Evolutionary conservation across 2,329 filamentous ascomycete species (phyloP), one percentile per base, ranked within the genome.

Genomic region (Penicillium italicum): DNA sequence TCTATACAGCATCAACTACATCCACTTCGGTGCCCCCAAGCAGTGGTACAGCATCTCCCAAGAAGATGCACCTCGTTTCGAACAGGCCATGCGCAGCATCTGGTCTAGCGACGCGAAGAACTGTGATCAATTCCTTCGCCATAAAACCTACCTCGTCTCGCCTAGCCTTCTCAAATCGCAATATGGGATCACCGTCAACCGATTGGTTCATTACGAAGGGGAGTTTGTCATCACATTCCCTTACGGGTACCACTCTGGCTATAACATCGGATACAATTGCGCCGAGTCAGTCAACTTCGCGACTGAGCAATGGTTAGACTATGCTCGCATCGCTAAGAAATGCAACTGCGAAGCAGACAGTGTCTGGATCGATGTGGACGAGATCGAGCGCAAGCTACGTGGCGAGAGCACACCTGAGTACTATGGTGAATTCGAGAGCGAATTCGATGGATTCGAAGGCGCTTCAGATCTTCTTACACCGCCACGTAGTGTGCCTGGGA

Each of bases 31-130:
- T 52, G 94, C 94, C 1, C 94, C 94, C 0, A 99, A 99, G 76
- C 94, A 99, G 73, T 99, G 94, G 94, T 99, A 99, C 77, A 97
- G 92, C 74, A 97, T 99, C 62, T 96, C 93, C 0, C 95, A 97
- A 72, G 89, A 90, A 62, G 94, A 99, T 71, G 91, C 93, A 14
- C 85, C 91, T 48, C 87, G 89, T 16, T 99, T 99, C 66, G 94
- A 99, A 74, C 85, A 86, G 36, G 93, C 91, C 40, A 99, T 99
- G 94, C 63, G 61, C 74, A 77, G 74, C 56, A 90, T 96, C 55
- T 99, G 93, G 92, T 91, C 92, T 0, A 88, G 87, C 6, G 94
- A 99, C 68, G 91, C 92, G 20, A 99, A 99, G 75, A 90, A 91
- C 38, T 99, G 94, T 70, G 88, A 91, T 62, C 94, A 99, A 66